Conservation (phyloP, 495 filamentous ascomycete genomes). For the Aspergillus panamensis region DNA sequence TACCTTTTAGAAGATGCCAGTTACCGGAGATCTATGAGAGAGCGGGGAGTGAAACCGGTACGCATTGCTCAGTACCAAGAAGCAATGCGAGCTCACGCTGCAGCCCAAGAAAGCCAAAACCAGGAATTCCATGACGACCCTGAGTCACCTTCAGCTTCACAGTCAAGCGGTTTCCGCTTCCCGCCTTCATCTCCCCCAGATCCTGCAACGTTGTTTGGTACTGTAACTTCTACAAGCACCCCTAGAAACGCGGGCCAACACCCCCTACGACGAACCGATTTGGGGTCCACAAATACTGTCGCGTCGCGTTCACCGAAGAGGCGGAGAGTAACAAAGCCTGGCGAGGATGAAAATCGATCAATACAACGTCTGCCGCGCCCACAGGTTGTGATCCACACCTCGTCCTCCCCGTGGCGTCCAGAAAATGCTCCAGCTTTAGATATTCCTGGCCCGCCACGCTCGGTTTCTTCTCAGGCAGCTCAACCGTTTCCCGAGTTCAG, state of each 20-base stretch:
- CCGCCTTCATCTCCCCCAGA: conserved; percentile 24
- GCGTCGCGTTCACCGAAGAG: conserved; percentile 27
- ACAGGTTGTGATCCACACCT: conserved; percentile 30
- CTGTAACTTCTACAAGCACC: neutral
- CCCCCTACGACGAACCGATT: neutral
- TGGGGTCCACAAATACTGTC: conserved; percentile 2
- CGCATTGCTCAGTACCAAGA: conserved; percentile 38
- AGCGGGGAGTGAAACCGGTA: conserved; percentile 60
- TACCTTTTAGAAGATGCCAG: conserved; percentile 66
- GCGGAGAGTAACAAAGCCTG: conserved; percentile 31
- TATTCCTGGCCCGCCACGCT: conserved; percentile 42
- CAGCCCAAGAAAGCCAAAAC: conserved; percentile 52
- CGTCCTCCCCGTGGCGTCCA: conserved; percentile 11
- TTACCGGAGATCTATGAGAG: conserved; percentile 58
- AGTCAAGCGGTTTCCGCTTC: conserved; percentile 19
- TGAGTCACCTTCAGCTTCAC: conserved; percentile 34
- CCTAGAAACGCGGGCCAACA: neutral
- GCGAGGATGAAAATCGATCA: conserved; percentile 10
- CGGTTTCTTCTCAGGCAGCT: conserved; percentile 27
- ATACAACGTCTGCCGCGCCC: conserved; percentile 13
- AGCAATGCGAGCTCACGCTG: neutral
- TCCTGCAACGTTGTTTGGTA: conserved; percentile 1
- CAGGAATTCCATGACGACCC: conserved; percentile 30
- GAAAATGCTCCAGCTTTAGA: conserved; percentile 25
- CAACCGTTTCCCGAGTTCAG: conserved; percentile 32